These are phyloP conservation scores for Akanthomyces lecanii DNA, from an alignment of 2,329 filamentous ascomycete species.

Conservation along the genomic window DNA sequence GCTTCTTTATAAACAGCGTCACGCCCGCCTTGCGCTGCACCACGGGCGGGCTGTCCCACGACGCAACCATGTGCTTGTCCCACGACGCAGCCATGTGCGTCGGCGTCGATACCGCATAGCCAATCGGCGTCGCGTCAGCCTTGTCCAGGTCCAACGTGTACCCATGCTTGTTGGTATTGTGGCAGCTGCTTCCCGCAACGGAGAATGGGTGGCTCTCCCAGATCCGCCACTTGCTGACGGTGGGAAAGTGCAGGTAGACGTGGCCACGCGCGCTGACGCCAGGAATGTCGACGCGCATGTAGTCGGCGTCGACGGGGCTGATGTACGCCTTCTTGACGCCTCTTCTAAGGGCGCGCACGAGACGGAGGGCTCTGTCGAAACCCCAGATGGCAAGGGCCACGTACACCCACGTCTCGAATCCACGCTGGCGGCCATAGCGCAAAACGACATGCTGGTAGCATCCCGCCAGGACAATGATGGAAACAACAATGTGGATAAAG, in stretches of 20 bases:
- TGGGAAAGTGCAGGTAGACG: conserved; percentile 28
- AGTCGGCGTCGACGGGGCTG: conserved; percentile 24
- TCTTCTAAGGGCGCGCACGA: conserved; percentile 17
- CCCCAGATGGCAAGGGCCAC: conserved; percentile 25
- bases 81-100: neutral
- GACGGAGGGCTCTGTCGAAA: conserved; percentile 24
- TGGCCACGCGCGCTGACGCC: conserved; percentile 24
- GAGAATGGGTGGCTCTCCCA: conserved; percentile 33
- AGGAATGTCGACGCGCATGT: conserved; percentile 25
- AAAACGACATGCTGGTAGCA: conserved; percentile 38
- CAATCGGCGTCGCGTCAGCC: neutral
- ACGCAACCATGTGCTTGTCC: neutral
- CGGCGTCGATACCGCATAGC: neutral
- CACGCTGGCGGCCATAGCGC: conserved; percentile 36
- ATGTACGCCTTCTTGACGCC: conserved; percentile 23
- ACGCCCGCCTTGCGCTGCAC: conserved; percentile 15
- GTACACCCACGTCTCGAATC: conserved; percentile 35
- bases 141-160: conserved; percentile 9
- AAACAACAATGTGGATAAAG: conserved; percentile 36
- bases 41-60: neutral
- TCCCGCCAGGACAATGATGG: conserved; percentile 37
- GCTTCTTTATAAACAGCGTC: conserved; percentile 20
- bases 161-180: neutral
- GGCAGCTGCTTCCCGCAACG: conserved; percentile 15
- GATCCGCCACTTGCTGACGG: conserved; percentile 22